Evolutionary conservation across 1,139 yeast genomes (phyloP).

Genomic region (Arxiozyma slooffiae): DNA sequence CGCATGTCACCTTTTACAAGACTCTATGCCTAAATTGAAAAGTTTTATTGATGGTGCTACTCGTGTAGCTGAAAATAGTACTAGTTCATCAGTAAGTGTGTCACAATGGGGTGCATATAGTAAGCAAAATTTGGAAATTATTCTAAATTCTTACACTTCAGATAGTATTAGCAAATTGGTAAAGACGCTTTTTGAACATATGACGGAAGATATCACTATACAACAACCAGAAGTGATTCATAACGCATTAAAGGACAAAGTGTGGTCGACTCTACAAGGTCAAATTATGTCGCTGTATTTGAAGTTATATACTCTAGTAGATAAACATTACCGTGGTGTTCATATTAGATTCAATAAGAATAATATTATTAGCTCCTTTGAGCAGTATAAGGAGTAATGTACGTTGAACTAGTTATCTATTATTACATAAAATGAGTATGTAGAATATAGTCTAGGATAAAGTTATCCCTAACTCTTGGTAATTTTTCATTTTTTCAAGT

Average conservation of each 20-base stretch:
- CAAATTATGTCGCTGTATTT: slow-evolving; percentile 38
- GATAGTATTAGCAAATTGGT: slow-evolving; percentile 52
- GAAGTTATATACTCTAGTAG: slow-evolving; percentile 35
- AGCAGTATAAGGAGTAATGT: slow-evolving; percentile 21
- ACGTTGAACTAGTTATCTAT: background rate
- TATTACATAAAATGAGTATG: background rate
- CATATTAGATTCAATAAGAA: slow-evolving; percentile 35
- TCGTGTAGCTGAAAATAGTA: slow-evolving; percentile 20
- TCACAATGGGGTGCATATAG: slow-evolving; percentile 57
- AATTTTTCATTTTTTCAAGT: background rate
- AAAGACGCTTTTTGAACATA: slow-evolving; percentile 38
- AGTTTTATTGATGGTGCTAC: slow-evolving; percentile 61
- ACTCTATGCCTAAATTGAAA: slow-evolving; percentile 54
- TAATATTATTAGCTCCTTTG: slow-evolving; percentile 38
- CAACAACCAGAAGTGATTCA: slow-evolving; percentile 20
- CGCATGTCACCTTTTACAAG: slow-evolving; percentile 43
- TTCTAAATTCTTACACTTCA: slow-evolving; percentile 46
- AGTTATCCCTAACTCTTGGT: background rate
- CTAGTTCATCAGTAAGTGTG: slow-evolving; percentile 40
- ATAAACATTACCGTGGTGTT: slow-evolving; percentile 37
- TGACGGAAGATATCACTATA: slow-evolving; percentile 4
- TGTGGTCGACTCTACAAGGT: slow-evolving; percentile 46
- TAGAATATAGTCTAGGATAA: background rate
- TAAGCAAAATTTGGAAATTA: slow-evolving; percentile 47
- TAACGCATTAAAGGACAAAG: slow-evolving; percentile 35